Conservation (phyloP, 1,284 basidiomycete genomes). For the Malassezia nana region DNA sequence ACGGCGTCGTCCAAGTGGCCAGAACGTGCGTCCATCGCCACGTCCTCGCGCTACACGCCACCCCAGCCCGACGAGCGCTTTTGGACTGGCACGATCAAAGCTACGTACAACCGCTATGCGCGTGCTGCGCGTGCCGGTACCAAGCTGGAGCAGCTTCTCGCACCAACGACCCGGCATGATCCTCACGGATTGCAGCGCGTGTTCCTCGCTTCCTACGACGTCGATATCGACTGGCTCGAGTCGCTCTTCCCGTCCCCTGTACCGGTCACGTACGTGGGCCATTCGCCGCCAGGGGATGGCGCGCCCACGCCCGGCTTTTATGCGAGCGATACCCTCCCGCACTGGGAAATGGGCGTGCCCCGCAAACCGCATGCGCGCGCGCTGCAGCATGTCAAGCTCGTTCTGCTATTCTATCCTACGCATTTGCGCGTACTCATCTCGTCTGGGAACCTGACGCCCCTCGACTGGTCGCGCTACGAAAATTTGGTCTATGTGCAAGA, state of each 20-base stretch:
- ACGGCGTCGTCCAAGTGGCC: neutral
- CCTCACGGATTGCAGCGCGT: slow-evolving; percentile 23
- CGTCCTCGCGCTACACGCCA: slow-evolving; percentile 12
- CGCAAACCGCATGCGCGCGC: slow-evolving; percentile 24
- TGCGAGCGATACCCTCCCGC: slow-evolving; percentile 14
- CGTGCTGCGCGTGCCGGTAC: slow-evolving; percentile 11
- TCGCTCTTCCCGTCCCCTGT: slow-evolving; percentile 24
- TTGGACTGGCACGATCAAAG: slow-evolving; percentile 35
- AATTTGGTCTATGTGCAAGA: slow-evolving; percentile 41
- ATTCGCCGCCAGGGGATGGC: slow-evolving; percentile 22
- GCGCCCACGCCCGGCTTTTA: slow-evolving; percentile 24
- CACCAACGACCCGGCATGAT: slow-evolving; percentile 23
- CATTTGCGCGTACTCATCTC: slow-evolving; percentile 32
- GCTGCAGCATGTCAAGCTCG: slow-evolving; percentile 39
- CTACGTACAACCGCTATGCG: slow-evolving; percentile 30
- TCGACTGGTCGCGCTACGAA: slow-evolving; percentile 43
- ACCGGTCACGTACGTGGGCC: slow-evolving; percentile 31
- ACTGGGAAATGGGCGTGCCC: slow-evolving; percentile 31
- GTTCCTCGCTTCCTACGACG: slow-evolving; percentile 34
- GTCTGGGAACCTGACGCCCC: slow-evolving; percentile 33
- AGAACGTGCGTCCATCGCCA: neutral
- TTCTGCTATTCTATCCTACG: slow-evolving; percentile 28
- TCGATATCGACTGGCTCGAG: slow-evolving; percentile 39
- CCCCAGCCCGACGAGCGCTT: slow-evolving; percentile 24
- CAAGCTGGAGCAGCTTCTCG: slow-evolving; percentile 22